Evolutionary conservation across 2,329 filamentous ascomycete genomes (phyloP), one percentile per base, ranked within the genome.

Genomic region (Lasiodiplodia gonubiensis): DNA sequence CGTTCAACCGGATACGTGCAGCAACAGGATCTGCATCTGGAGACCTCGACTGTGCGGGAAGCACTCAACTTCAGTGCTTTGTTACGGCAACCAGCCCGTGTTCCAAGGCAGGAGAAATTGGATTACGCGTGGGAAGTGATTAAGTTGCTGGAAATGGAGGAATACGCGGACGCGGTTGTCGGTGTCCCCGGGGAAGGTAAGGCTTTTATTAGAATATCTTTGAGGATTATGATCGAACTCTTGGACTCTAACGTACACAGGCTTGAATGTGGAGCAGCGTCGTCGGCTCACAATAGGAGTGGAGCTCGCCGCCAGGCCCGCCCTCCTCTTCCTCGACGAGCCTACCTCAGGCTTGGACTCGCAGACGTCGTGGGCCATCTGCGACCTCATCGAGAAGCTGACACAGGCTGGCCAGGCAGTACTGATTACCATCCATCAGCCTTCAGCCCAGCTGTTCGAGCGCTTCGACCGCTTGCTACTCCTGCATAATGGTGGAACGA

Each of bases 371-470:
- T 97, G 93, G 92, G 92, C 92, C 70, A 97, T 97, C 76, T 86
- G 93, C 54, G 90, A 93, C 77, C 86, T 97, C 12, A 86, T 98
- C 49, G 91, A 96, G 79, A 97, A 96, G 80, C 85, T 97, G 39
- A 93, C 93, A 73, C 91, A 94, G 78, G 91, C 89, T 70, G 94
- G 94, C 18, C 93, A 96, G 77, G 94, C 94, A 63, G 92, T 97
- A 79, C 88, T 97, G n/a, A 97, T 93, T 82, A 97, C 94, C 0
- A 97, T 97, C 69, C 94, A 98, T 78, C 94, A 98, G 79, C 94
- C 94, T n/a, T 96, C 92, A 16, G 93, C 94, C 39, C 93, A 97
- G 86, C 85, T 97, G 64, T 97, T 97, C 83, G 92, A 97, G 77
- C 90, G 92, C 68, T 97, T 95, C 76, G 92, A 95, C 74, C 87